Evolutionary conservation across 164 flowering plant species (phyloP), one percentile per base, ranked within the genome.

Genomic region (Annona cherimola): DNA sequence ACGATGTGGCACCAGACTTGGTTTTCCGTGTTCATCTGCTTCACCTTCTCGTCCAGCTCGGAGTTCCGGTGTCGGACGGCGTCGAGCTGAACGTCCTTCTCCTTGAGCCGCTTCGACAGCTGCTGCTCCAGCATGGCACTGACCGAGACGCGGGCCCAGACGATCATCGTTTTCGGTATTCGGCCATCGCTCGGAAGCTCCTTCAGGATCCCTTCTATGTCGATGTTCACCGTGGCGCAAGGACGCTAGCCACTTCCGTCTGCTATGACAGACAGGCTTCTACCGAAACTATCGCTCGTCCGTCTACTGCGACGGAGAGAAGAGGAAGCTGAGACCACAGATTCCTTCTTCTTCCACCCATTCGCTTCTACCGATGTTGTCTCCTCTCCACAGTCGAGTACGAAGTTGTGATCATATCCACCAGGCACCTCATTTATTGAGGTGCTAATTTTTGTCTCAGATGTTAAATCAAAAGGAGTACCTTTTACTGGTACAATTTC

Each of bases 391-490:
- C 84, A 78, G 73, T 87, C 95, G 0, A 95, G 89, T 66, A 89
- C 94, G 69, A 87, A 95, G 74, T 95, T 95, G 76, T 92, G 94
- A 74, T 94, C 99, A 73, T 88, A 94, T 3, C 99, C 98, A 8
- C 95, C 96, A 1, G 81, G 74, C 63, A 94, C 94, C 78, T 92
- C 83, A 46, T 78, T 72, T 54, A 92, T 91, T 4, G 83, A 81
- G 40, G 72, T 69, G 3, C 94, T 88, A 45, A 94, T 83, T 76
- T 77, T 88, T 75, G 88, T 88, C 81, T 85, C 90, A 0, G 81
- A 8, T 1, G 89, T 88, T 85, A 94, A 91, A 76, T 94, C 96
- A 43, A 90, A 92, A 1, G 92, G 87, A 4, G 98, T 89, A 65
- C 83, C 92, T 79, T 94, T 86, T 20, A 92, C 86, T 18, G 97